phyloP scores from a whole-genome alignment of 306 rosid species.

The Clitoria ternatea region DNA sequence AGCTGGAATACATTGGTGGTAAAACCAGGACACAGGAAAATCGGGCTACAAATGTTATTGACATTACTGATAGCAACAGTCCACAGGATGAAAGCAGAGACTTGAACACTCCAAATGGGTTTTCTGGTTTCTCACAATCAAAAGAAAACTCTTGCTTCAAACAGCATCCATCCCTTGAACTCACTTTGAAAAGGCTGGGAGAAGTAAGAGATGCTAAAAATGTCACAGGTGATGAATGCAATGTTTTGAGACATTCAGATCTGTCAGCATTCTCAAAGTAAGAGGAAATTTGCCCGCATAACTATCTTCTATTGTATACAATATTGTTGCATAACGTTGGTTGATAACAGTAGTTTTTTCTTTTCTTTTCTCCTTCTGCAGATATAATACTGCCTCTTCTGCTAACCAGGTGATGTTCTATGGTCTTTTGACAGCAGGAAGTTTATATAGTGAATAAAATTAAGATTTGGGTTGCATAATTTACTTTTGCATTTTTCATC shows the following conservation, averaged over 20 bases:
- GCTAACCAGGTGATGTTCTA: slow-evolving; percentile 49
- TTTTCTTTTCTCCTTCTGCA: slow-evolving; percentile 38
- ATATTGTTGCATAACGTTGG: slow-evolving; percentile 12
- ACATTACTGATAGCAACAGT: slow-evolving; percentile 32
- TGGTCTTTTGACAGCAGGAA: slow-evolving; percentile 13
- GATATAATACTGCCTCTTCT: slow-evolving; percentile 49
- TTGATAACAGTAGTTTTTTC: not conserved
- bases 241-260: slow-evolving; percentile 48
- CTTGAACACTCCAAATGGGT: slow-evolving; percentile 35
- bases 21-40: slow-evolving; percentile 28
- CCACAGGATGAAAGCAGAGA: slow-evolving; percentile 46
- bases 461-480: slow-evolving; percentile 7
- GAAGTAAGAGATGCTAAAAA: slow-evolving; percentile 38
- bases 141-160: slow-evolving; percentile 38
- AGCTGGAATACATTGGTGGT: slow-evolving; percentile 31
- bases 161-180: slow-evolving; percentile 50
- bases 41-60: slow-evolving; percentile 22
- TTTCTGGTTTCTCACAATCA: slow-evolving; percentile 34
- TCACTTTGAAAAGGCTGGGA: slow-evolving; percentile 45
- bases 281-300: slow-evolving; percentile 17
- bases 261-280: slow-evolving; percentile 67
- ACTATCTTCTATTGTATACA: not conserved
- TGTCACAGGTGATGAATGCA: slow-evolving; percentile 46
- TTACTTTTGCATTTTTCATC: slow-evolving; percentile 3
- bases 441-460: slow-evolving; percentile 4